A percentile compares a stretch with the other conserved stretches of the same genome.
phyloP scores from a whole-genome alignment of 2,329 filamentous ascomycete species.

The Talaromyces sp. region DNA sequence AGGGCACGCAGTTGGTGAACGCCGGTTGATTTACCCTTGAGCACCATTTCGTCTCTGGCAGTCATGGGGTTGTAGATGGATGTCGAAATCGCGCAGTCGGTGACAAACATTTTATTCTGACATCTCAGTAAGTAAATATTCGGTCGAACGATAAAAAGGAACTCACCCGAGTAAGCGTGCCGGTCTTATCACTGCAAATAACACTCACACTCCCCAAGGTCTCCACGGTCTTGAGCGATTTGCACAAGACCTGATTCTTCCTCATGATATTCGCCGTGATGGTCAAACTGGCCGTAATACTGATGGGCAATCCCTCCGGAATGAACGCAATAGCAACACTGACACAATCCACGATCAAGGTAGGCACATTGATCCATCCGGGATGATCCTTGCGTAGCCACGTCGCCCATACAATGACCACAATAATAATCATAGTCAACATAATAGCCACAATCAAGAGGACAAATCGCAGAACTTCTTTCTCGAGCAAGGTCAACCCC shows the following conservation, averaged over 20 bases:
- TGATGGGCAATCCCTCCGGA: slow-evolving; percentile 67
- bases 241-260: slow-evolving; percentile 72
- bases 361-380: slow-evolving; percentile 65
- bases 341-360: slow-evolving; percentile 68
- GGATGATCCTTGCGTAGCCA: slow-evolving; percentile 65
- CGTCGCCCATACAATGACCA: slow-evolving; percentile 63
- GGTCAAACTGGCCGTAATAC: slow-evolving; percentile 64
- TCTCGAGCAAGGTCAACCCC: slow-evolving; percentile 64
- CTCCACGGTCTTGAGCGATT: slow-evolving; percentile 72
- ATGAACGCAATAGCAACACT: slow-evolving; percentile 70
- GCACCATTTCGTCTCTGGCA: slow-evolving; percentile 43
- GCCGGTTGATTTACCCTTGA: slow-evolving; percentile 19
- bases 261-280: slow-evolving; percentile 73
- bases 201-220: slow-evolving; percentile 68
- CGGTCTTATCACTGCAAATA: slow-evolving; percentile 73
- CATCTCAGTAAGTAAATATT: slow-evolving; percentile 1
- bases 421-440: slow-evolving; percentile 40
- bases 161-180: slow-evolving; percentile 40
- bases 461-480: slow-evolving; percentile 66
- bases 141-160: neutral
- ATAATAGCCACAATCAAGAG: slow-evolving; percentile 20
- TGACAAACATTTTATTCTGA: slow-evolving; percentile 67
- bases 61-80: slow-evolving; percentile 47
- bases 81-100: slow-evolving; percentile 54
- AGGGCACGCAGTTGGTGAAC: slow-evolving; percentile 56